Base-by-base conservation (phyloP, 2,329 filamentous ascomycete genomes). In the Ophiosphaerella narmari region DNA sequence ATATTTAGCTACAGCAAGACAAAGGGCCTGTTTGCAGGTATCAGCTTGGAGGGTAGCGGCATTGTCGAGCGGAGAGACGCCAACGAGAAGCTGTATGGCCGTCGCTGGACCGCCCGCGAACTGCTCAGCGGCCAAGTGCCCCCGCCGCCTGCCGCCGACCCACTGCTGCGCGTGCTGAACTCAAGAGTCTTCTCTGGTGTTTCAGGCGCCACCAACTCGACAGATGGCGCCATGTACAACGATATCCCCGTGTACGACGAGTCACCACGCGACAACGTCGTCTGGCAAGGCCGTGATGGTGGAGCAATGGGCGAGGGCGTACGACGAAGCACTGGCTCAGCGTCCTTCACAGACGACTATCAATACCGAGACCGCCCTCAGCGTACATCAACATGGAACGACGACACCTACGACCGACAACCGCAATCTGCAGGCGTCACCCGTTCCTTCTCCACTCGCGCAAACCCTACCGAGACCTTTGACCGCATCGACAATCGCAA, bases 1-100 rank as follows among this genome's bases (percentile, higher is more conserved):
- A 87, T 99, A 42, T 99, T 99, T 79, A 90, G 90, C 66, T 99
- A 99, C 80, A 94, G 89, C 72, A 97, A 97, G 78, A 99, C 94
- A 11, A 97, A 97, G 78, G 94, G 94, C 16, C 78, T 99, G 29
- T 99, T 99, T 65, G 94, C 94, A 5, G 94, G 94, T 69, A 92
- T 99, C 40, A 95, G 90, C 62, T 79, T 99, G 60, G 94, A 99
- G 74, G 94, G 94, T 18, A 93, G 89, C 54, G 91, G 90, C 45
- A 87, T 99, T 59, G 90, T 97, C 57, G 94, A 99, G 78, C 86
- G 94, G 57, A 88, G 91, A 76, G 94, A 99, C 75, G 94, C 94
- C 63, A 99, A 99, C 71, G 89, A 96, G 77, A 96, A 96, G 77
- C 83, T 99, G 54, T 99, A 99, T 74, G 90, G 90, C 55, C 85